phyloP scores from a whole-genome alignment of 2,329 filamentous ascomycete species.

The Zasmidium cellare region DNA sequence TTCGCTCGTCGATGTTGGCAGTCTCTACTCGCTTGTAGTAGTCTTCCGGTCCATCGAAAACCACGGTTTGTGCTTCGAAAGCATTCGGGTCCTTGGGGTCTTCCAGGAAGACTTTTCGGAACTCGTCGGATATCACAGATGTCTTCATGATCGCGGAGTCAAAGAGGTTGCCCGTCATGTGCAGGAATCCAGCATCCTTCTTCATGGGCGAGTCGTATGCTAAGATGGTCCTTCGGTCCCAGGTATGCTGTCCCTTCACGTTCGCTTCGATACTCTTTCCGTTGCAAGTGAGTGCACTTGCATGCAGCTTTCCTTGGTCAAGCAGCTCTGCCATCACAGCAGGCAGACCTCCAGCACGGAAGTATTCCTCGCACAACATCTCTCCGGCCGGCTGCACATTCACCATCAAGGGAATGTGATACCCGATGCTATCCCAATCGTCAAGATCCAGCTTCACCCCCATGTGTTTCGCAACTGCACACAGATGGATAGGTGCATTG shows the following conservation, averaged over 20 bases:
- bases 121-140: conserved; percentile 29
- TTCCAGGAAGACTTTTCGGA: conserved; percentile 30
- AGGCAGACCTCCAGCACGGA: conserved; percentile 54
- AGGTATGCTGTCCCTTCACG: conserved; percentile 46
- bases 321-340: conserved; percentile 57
- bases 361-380: conserved; percentile 56
- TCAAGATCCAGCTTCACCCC: conserved; percentile 53
- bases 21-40: conserved; percentile 31
- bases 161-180: conserved; percentile 32
- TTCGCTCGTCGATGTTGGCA: conserved; percentile 30
- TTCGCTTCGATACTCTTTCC: conserved; percentile 49
- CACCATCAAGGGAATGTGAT: conserved; percentile 52
- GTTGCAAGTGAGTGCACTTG: conserved; percentile 47
- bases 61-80: conserved; percentile 31
- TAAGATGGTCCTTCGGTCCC: conserved; percentile 52
- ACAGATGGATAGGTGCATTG: conserved; percentile 58
- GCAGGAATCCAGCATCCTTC: conserved; percentile 51
- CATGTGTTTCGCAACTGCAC: conserved; percentile 56
- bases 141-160: conserved; percentile 35
- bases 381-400: conserved; percentile 59
- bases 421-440: conserved; percentile 56
- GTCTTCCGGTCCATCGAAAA: conserved; percentile 35
- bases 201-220: conserved; percentile 49
- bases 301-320: conserved; percentile 49
- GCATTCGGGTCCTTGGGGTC: conserved; percentile 27